Percentiles rank a stretch among this genome's conserved stretches.
Conservation (phyloP, 805 yeast species). For the Kluyveromyces wickerhamii region DNA sequence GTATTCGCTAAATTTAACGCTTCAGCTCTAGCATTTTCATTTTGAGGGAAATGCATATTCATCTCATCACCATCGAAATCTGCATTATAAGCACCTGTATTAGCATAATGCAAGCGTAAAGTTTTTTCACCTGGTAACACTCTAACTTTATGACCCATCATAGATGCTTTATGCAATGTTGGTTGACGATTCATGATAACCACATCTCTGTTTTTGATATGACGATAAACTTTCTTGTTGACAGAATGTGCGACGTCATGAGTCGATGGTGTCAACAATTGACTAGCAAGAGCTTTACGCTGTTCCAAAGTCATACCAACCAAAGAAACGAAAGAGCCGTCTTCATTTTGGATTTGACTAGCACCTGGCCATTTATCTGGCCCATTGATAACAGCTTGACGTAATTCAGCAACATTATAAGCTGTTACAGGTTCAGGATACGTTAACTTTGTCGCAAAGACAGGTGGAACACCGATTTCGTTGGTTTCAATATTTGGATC, state of each 20-base stretch:
- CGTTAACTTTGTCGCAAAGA: conserved; percentile 89
- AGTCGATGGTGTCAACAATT: conserved; percentile 77
- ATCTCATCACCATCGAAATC: conserved; percentile 99
- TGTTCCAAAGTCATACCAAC: conserved; percentile 89
- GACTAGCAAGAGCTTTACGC: conserved; percentile 91
- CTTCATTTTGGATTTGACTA: conserved; percentile 89
- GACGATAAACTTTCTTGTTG: conserved; percentile 91
- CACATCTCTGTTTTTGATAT: conserved; percentile 88
- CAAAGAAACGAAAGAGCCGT: conserved; percentile 74
- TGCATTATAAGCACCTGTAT: conserved; percentile 98
- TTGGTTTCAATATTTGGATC: conserved; percentile 97
- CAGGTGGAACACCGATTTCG: conserved; percentile 98
- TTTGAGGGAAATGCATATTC: conserved; percentile 99
- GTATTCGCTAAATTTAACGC: conserved; percentile 93
- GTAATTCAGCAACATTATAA: conserved; percentile 79
- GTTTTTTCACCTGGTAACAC: conserved; percentile 98
- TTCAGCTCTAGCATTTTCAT: conserved; percentile 94
- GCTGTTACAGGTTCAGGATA: conserved; percentile 98
- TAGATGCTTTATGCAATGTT: conserved; percentile 96
- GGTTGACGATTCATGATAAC: conserved; percentile 99
- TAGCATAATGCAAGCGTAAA: conserved; percentile 92
- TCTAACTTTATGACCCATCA: conserved; percentile 99
- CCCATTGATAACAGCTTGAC: conserved; percentile 95
- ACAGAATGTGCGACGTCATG: conserved; percentile 50
- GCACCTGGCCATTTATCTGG: conserved; percentile 99